Evolutionary conservation across 1,139 yeast species (phyloP).

Genomic region (Groenewaldozyma auringiensis): DNA sequence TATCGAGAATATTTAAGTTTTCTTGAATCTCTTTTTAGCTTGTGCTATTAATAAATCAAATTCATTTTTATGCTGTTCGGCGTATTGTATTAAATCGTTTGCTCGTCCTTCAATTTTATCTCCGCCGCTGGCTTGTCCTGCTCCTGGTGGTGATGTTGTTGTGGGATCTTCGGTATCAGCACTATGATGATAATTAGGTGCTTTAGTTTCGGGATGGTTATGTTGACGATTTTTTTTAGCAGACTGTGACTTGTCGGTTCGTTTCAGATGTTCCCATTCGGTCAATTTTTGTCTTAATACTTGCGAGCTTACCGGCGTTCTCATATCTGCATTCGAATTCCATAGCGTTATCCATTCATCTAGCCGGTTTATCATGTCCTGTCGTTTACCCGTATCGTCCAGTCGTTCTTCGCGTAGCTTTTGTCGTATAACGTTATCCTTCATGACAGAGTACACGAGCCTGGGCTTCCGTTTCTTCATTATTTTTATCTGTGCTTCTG

Average conservation of each 20-base stretch:
- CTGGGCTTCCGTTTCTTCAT: conserved; percentile 7
- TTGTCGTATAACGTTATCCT: conserved; percentile 55
- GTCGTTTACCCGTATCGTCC: conserved; percentile 55
- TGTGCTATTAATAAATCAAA: conserved; percentile 42
- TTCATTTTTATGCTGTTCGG: conserved; percentile 40
- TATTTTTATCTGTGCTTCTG: conserved; percentile 7
- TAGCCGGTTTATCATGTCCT: conserved; percentile 60
- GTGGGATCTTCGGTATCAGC: too few relatives aligned
- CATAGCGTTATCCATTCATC: conserved; percentile 71
- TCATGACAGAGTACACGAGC: conserved; percentile 24
- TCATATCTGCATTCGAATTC: conserved; percentile 80
- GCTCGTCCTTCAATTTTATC: background rate
- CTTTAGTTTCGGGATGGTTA: background rate
- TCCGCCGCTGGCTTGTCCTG: conserved; percentile 31
- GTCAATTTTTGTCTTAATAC: conserved; percentile 48
- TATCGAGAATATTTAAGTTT: background rate
- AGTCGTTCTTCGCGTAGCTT: conserved; percentile 49
- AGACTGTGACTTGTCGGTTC: background rate
- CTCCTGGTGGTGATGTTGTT: conserved; percentile 25
- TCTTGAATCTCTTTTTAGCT: conserved; percentile 36
- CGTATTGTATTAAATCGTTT: conserved; percentile 37
- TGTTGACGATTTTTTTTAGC: background rate
- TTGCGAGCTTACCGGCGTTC: conserved; percentile 51
- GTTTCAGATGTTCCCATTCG: conserved; percentile 52
- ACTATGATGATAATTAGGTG: too few relatives aligned